Evolutionary conservation across 805 yeast genomes (phyloP), one percentile per base, ranked within the genome.

Genomic region (Torulaspora maleeae): DNA sequence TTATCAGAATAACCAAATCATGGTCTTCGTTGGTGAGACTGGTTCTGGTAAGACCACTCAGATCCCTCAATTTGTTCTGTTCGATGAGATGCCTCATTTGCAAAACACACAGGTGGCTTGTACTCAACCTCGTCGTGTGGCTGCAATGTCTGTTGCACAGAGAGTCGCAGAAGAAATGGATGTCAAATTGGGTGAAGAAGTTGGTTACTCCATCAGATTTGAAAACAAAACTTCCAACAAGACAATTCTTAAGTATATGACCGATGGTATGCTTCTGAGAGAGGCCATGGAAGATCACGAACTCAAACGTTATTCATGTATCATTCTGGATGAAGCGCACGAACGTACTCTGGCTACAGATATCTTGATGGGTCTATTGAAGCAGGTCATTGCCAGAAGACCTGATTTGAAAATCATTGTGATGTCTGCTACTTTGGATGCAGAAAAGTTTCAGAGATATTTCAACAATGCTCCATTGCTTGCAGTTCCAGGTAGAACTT

Each of bases 31-130:
- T 42, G 99, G 99, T 73, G 99, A 91, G 66, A 91, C 99, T 4
- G 99, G 99, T 72, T 88, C 96, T 25, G 99, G 99, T 78, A 91
- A 91, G 68, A 91, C 98, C 20, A 91, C 99, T 0, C 99, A 91
- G 71, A 90, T 91, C 52, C 98, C 99, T 3, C 99, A 91, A 69
- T 93, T 90, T 68, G 96, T 91, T 17, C 56, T 72, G 6, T 88
- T 79, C 59, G 97, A 93, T 64, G 98, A 90, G 56, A 77, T 91
- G 77, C 96, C 97, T 13, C 96, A 88, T 59, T 71, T 88, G 54
- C 70, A 71, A 42, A 90, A 91, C 4, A 81, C 81, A 12, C 91
- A 83, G 68, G 91, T 91, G 44, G 98, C 96, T 1, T 90, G 96
- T 80, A 90, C 98, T 0, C 91, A 78, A 56, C 99, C 99, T 13